phyloP scores from a whole-genome alignment of 352 stramenopile genomes.

The Pythium brassicae region DNA sequence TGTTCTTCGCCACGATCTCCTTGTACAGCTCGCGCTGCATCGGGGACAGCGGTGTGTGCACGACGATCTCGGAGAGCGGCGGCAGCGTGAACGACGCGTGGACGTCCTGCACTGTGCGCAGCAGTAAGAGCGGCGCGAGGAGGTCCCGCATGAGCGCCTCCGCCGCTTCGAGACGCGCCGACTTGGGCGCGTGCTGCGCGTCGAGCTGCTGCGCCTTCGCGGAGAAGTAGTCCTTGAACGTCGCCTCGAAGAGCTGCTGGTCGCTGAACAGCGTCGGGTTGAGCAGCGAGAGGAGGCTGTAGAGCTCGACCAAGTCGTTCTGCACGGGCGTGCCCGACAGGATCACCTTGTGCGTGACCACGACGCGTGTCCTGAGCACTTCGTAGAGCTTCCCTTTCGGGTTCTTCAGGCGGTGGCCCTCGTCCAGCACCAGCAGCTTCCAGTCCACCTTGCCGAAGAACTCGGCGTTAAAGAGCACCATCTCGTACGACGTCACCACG shows the following conservation, averaged over 20 bases:
- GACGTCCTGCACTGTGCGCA: constrained; percentile 69
- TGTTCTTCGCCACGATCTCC: constrained; percentile 66
- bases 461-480: constrained; percentile 49
- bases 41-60: constrained; percentile 67
- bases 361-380: constrained; percentile 35
- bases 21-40: constrained; percentile 86
- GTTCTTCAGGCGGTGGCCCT: constrained; percentile 90
- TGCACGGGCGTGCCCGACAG: constrained; percentile 87
- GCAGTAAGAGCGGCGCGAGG: constrained; percentile 50
- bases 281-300: constrained; percentile 66
- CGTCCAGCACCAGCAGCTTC: constrained; percentile 77
- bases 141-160: constrained; percentile 56
- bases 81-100: constrained; percentile 63
- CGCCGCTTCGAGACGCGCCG: constrained; percentile 19
- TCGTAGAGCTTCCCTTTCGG: constrained; percentile 47
- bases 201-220: constrained; percentile 51
- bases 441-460: constrained; percentile 51
- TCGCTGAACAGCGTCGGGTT: constrained; percentile 86
- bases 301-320: constrained; percentile 83
- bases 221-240: constrained; percentile 62
- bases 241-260: constrained; percentile 39
- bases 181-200: constrained; percentile 17
- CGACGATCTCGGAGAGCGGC: constrained; percentile 70
- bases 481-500: constrained; percentile 75
- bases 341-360: constrained; percentile 44